A percentile compares a stretch with the other conserved stretches of the same genome.
phyloP scores from a whole-genome alignment of 495 filamentous ascomycete genomes.

The Xylona heveae region DNA sequence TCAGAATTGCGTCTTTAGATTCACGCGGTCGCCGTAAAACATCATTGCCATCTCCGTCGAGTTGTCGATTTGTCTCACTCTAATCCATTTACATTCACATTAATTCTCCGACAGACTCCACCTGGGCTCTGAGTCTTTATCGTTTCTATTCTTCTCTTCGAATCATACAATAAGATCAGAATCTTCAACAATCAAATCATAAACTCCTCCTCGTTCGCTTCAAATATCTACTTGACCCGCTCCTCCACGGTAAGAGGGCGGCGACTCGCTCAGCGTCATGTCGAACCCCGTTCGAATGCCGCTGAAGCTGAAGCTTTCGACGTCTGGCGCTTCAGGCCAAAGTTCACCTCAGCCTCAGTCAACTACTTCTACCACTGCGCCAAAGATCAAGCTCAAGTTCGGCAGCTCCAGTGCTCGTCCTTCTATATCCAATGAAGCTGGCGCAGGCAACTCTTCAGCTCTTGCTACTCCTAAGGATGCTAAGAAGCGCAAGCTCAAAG shows the following conservation, averaged over 20 bases:
- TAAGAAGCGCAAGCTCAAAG: conserved; percentile 9
- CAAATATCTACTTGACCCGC: too few relatives aligned
- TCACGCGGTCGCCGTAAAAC: background rate
- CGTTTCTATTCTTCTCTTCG: too few relatives aligned
- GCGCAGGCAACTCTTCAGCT: conserved; percentile 7
- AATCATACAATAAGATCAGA: too few relatives aligned
- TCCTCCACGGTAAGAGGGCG: background rate
- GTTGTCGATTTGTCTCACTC: too few relatives aligned
- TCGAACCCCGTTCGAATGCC: conserved; percentile 2
- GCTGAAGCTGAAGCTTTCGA: conserved; percentile 8
- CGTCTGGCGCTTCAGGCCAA: background rate
- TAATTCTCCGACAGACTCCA: too few relatives aligned
- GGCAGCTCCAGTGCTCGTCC: too few relatives aligned
- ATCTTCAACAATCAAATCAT: too few relatives aligned
- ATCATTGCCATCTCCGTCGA: background rate
- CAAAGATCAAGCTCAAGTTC: conserved; percentile 26
- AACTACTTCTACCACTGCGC: conserved; percentile 2
- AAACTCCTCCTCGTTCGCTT: too few relatives aligned
- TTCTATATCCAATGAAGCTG: conserved; percentile 8
- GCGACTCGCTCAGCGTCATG: background rate
- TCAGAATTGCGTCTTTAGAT: conserved; percentile 4
- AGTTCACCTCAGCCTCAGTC: background rate
- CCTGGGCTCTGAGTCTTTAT: too few relatives aligned
- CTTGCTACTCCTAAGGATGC: conserved; percentile 5
- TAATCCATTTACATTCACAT: too few relatives aligned